phyloP scores from a whole-genome alignment of 805 yeast genomes.

The Metschnikowia dekortorum region DNA sequence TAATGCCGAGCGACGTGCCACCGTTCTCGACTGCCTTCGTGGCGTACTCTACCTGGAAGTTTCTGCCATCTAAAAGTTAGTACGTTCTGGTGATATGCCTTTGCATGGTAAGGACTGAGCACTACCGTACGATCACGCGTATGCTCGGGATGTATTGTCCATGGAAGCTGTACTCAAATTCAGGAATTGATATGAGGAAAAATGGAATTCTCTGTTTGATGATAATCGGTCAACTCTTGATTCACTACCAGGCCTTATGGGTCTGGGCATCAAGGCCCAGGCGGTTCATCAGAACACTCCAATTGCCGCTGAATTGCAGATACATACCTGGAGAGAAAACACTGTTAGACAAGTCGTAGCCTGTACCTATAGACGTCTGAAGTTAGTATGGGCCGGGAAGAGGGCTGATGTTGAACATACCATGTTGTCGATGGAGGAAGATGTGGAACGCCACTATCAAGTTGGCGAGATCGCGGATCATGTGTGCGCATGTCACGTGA shows the following conservation, averaged over 20 bases:
- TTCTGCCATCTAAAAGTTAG: slow-evolving; percentile 62
- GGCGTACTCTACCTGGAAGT: slow-evolving; percentile 97
- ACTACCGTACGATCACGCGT: too few species aligned
- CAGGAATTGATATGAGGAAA: too few species aligned
- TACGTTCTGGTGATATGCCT: background rate
- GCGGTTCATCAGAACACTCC: background rate
- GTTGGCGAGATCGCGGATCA: slow-evolving; percentile 1
- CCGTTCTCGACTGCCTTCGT: slow-evolving; percentile 97
- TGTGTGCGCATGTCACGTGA: background rate
- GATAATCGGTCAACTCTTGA: too few species aligned
- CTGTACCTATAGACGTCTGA: slow-evolving; percentile 89
- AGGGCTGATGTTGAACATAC: slow-evolving; percentile 5
- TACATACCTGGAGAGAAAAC: slow-evolving; percentile 76
- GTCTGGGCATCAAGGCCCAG: too few species aligned
- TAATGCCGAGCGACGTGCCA: slow-evolving; percentile 90
- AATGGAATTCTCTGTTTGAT: too few species aligned
- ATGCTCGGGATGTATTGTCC: too few species aligned
- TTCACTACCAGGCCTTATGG: background rate
- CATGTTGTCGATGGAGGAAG: slow-evolving; percentile 7
- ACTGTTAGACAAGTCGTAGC: slow-evolving; percentile 96
- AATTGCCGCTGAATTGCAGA: background rate
- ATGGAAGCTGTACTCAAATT: too few species aligned
- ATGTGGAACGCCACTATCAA: slow-evolving; percentile 3
- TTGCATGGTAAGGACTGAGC: too few species aligned
- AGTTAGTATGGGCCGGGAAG: slow-evolving; percentile 6